These are phyloP conservation scores for Rhypophila decipiens DNA, from an alignment of 495 filamentous ascomycete species.

Conservation along the genomic window DNA sequence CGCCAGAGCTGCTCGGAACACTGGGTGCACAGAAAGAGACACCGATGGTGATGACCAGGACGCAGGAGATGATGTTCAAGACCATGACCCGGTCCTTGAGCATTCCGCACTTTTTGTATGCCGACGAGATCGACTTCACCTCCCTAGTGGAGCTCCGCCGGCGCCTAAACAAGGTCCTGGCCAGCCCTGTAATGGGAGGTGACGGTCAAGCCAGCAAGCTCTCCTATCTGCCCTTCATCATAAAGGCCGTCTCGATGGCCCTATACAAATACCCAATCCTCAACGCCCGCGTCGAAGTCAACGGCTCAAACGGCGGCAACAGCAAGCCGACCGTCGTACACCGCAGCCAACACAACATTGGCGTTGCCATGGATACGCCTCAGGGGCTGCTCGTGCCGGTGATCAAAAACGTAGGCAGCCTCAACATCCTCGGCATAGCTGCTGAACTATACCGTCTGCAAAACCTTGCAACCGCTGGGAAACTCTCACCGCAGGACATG, in stretches of 20 bases:
- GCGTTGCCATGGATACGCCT: slow-evolving; percentile 92
- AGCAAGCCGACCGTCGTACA: slow-evolving; percentile 64
- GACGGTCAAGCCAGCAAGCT: slow-evolving; percentile 50
- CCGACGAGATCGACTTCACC: slow-evolving; percentile 76
- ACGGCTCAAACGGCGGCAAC: slow-evolving; percentile 28
- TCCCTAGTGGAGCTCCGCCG: slow-evolving; percentile 61
- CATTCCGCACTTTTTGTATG: slow-evolving; percentile 92
- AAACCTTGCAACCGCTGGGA: slow-evolving; percentile 61
- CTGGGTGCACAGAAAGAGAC: slow-evolving; percentile 57
- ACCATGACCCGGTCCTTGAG: slow-evolving; percentile 88
- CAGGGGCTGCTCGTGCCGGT: slow-evolving; percentile 89
- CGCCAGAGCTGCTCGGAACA: slow-evolving; percentile 8
- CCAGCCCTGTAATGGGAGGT: slow-evolving; percentile 34
- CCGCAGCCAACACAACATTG: slow-evolving; percentile 86
- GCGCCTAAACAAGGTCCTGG: slow-evolving; percentile 56
- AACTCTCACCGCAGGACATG: slow-evolving; percentile 70
- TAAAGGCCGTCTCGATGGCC: slow-evolving; percentile 88
- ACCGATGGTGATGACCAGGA: slow-evolving; percentile 58
- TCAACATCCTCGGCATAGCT: slow-evolving; percentile 70
- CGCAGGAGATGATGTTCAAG: slow-evolving; percentile 94
- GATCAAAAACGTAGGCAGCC: slow-evolving; percentile 71
- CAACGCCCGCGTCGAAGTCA: slow-evolving; percentile 72
- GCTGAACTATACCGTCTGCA: slow-evolving; percentile 70
- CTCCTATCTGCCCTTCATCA: slow-evolving; percentile 86
- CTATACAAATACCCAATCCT: slow-evolving; percentile 76